These are phyloP conservation scores for Magnolia officinalis DNA, from an alignment of 164 flowering plant species.

Conservation along the genomic window DNA sequence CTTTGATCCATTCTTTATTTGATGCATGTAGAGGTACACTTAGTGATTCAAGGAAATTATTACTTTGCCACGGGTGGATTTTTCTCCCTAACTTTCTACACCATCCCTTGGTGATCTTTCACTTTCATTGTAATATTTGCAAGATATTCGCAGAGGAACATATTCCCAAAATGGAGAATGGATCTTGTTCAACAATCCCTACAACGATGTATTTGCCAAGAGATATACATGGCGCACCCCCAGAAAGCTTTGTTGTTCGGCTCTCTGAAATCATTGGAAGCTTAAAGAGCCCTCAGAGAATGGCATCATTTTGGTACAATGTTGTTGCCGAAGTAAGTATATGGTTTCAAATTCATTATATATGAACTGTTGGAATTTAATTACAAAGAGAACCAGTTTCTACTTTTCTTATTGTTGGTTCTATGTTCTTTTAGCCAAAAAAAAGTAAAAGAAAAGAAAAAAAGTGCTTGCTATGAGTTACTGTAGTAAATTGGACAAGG, in stretches of 20 bases:
- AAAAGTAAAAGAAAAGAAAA: background rate
- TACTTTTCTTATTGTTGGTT: background rate
- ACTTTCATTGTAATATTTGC: conserved; percentile 67
- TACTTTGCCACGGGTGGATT: conserved; percentile 7
- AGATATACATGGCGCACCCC: conserved; percentile 86
- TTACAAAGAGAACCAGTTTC: background rate
- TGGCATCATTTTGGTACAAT: conserved; percentile 77
- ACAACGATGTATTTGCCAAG: conserved; percentile 41
- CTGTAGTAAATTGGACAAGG: background rate
- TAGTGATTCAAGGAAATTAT: conserved; percentile 7
- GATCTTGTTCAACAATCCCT: conserved; percentile 28
- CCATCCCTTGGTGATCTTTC: conserved; percentile 51
- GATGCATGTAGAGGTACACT: conserved; percentile 55
- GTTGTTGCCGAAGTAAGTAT: conserved; percentile 75
- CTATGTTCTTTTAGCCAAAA: no score
- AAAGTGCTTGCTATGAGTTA: background rate
- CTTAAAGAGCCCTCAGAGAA: conserved; percentile 58
- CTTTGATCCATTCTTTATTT: conserved; percentile 46
- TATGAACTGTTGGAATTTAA: background rate
- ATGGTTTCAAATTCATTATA: background rate
- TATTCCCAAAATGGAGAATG: conserved; percentile 39
- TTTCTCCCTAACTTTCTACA: conserved; percentile 13
- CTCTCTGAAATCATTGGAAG: conserved; percentile 80
- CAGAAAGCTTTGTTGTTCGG: conserved; percentile 68
- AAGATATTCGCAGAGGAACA: conserved; percentile 85